These are phyloP conservation scores for Pseudopithomyces chartarum DNA, from an alignment of 2,329 filamentous ascomycete species.

Conservation along the genomic window DNA sequence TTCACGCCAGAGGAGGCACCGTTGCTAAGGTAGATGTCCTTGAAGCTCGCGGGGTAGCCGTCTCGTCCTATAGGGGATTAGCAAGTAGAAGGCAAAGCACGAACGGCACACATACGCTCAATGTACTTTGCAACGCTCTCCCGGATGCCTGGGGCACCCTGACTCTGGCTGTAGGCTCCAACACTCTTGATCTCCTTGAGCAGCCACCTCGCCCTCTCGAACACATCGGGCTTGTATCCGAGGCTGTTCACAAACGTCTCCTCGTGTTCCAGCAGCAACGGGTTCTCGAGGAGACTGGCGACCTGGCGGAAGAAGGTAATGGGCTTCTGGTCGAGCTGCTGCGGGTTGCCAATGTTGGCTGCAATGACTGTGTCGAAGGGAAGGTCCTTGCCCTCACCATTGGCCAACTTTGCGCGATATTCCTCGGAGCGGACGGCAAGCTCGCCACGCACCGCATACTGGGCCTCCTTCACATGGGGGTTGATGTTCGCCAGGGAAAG, in stretches of 20 bases:
- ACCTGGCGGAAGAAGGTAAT: conserved; percentile 99
- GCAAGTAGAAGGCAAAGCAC: not conserved
- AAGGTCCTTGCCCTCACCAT: conserved; percentile 65
- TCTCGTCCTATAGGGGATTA: conserved; percentile 68
- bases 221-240: conserved; percentile 87
- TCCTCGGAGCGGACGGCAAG: conserved; percentile 91
- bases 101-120: conserved; percentile 65
- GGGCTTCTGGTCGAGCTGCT: conserved; percentile 98
- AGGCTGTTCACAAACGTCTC: conserved; percentile 75
- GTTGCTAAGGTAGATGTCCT: conserved; percentile 86
- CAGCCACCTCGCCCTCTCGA: conserved; percentile 80
- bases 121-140: conserved; percentile 92
- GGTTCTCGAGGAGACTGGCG: conserved; percentile 89
- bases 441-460: conserved; percentile 97
- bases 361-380: conserved; percentile 92
- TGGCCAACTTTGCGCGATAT: conserved; percentile 74
- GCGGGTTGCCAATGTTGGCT: conserved; percentile 98
- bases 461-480: conserved; percentile 79
- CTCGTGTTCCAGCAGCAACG: conserved; percentile 78
- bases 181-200: conserved; percentile 86
- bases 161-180: conserved; percentile 94
- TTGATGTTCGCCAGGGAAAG: conserved; percentile 91
- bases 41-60: conserved; percentile 79
- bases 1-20: conserved; percentile 95
- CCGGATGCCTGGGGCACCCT: conserved; percentile 83